Conservation (phyloP, 768 basidiomycete genomes). For the Daedaleopsis nitida region DNA sequence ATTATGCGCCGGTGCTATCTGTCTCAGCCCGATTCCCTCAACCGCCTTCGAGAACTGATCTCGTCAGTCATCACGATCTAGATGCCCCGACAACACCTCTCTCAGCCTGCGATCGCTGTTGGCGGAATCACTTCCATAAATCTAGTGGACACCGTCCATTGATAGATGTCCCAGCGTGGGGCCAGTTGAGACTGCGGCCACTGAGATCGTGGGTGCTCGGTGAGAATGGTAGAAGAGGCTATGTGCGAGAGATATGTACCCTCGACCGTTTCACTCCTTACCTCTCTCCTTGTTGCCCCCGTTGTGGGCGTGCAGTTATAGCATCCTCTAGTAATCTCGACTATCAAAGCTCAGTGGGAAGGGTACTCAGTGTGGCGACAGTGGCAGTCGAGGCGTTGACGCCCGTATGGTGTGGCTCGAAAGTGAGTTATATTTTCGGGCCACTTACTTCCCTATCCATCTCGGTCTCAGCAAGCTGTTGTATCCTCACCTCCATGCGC, state of each 20-base stretch:
- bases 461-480: too few species aligned
- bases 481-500: too few species aligned
- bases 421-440: not conserved
- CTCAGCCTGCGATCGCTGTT: not conserved
- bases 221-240: too few species aligned
- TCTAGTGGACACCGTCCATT: not conserved
- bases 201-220: not conserved
- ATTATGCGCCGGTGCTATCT: too few species aligned
- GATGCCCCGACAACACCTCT: not conserved
- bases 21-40: not conserved
- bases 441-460: not conserved
- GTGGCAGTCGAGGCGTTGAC: not conserved
- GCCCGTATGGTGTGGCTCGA: not conserved
- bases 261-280: too few species aligned
- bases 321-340: too few species aligned
- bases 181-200: not conserved
- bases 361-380: not conserved
- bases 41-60: not conserved
- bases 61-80: not conserved
- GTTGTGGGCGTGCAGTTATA: too few species aligned
- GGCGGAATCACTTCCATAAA: not conserved
- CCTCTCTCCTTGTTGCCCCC: too few species aligned
- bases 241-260: too few species aligned
- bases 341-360: too few species aligned
- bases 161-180: not conserved